Base-by-base conservation (phyloP, 345 rosid species). In the Theobroma cacao region DNA sequence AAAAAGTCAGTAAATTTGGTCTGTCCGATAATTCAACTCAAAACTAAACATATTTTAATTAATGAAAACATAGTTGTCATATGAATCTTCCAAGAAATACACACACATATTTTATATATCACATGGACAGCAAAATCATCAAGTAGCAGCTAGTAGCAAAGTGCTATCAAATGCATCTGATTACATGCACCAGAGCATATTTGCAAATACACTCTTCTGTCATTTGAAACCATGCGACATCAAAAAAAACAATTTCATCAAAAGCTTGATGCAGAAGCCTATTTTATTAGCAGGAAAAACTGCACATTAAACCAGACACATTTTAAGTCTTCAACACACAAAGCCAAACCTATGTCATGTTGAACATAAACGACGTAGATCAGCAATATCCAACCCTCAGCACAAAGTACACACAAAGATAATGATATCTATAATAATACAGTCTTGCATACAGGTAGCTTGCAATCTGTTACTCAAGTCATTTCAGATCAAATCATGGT, bases 1-100 rank as follows among this genome's bases (percentile, higher is more conserved):
- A 45, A 75, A 58, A 70, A 36, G 60, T 76, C 65, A 73, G 69
- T 52, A 24, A 47, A 79, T 43, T 17, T 0, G n/a, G n/a, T n/a
- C n/a, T n/a, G 24, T 58, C 41, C 28, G 5, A 71, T 31, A 10
- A 30, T 50, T 70, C 18, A 71, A 50, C 43, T 33, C 9, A 15
- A 71, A 17, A 52, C 41, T 50, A 71, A 48, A 28, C 20, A 56
- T 3, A 7, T 41, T 22, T 66, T 12, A 67, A 20, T 40, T 13
- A 47, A 53, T 34, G 34, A 36, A 14, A 34, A 22, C 17, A 58
- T 58, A 60, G n/a, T 31, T 60, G 28, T 58, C 53, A 74, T 47
- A 3, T 13, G 74, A 43, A 45, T 47, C 55, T 69, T 45, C 53
- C 56, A 26, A 45, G 5, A 67, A 28, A 43, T 43, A 47, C 56